phyloP scores from a whole-genome alignment of 1,284 basidiomycete genomes.

The Thelephora terrestris region DNA sequence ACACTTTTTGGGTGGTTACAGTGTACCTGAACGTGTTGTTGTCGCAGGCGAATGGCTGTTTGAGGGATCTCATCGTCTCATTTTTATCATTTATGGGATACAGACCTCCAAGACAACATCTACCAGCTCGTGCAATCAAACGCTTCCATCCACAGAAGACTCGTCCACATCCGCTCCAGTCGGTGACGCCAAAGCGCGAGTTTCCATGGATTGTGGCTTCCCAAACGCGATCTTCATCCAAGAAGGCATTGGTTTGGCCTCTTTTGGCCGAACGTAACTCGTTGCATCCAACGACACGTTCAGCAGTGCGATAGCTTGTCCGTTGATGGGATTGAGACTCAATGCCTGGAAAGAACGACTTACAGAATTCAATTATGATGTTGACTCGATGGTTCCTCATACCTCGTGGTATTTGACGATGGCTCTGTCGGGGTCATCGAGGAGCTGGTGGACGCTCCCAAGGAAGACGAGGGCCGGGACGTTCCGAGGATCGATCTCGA shows the following conservation, averaged over 20 bases:
- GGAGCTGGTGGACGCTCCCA: slow-evolving; percentile 74
- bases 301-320: slow-evolving; percentile 76
- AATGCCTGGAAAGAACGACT: slow-evolving; percentile 43
- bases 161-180: no score
- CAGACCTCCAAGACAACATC: no score
- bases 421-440: slow-evolving; percentile 63
- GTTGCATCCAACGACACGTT: slow-evolving; percentile 65
- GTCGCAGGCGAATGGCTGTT: no score
- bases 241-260: neutral
- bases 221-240: neutral
- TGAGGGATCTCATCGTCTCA: no score
- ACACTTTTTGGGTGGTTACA: no score
- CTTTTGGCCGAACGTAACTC: neutral
- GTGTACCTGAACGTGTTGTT: no score
- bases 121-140: no score
- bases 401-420: slow-evolving; percentile 88
- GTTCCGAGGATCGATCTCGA: slow-evolving; percentile 75
- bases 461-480: slow-evolving; percentile 73
- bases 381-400: slow-evolving; percentile 11
- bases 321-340: slow-evolving; percentile 78
- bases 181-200: no score
- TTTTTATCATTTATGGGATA: no score
- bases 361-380: neutral
- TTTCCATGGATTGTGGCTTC: no score
- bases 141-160: no score